These are phyloP conservation scores for Pseudocercospora musae DNA, from an alignment of 2,329 filamentous ascomycete genomes.

Conservation along the genomic window DNA sequence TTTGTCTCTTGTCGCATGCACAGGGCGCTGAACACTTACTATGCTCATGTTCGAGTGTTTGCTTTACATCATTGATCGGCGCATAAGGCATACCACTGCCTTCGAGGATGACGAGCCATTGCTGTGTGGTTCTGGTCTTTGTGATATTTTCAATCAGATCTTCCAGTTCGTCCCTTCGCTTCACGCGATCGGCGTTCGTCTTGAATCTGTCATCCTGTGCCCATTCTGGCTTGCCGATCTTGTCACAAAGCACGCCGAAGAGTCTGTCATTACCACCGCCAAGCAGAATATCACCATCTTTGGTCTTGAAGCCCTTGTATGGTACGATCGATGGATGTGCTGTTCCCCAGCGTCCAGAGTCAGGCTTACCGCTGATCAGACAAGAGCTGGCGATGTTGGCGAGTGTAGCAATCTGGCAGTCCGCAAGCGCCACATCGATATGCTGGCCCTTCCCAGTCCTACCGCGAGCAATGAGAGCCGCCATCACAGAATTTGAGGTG, in stretches of 20 bases:
- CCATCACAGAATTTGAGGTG: conserved; percentile 93
- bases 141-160: conserved; percentile 73
- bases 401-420: conserved; percentile 91
- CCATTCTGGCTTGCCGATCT: conserved; percentile 58
- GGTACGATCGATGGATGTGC: conserved; percentile 98
- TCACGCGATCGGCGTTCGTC: conserved; percentile 58
- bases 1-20: not conserved
- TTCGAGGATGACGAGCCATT: conserved; percentile 85
- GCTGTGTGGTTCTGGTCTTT: conserved; percentile 70
- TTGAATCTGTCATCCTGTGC: conserved; percentile 54
- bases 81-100: conserved; percentile 93
- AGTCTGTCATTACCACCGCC: conserved; percentile 63
- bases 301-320: conserved; percentile 74
- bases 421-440: conserved; percentile 85
- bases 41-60: conserved; percentile 78
- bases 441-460: conserved; percentile 81
- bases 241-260: conserved; percentile 58
- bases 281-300: conserved; percentile 61
- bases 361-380: conserved; percentile 80
- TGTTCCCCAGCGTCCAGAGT: conserved; percentile 90
- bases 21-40: conserved; percentile 47
- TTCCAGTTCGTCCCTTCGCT: conserved; percentile 75
- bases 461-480: conserved; percentile 73
- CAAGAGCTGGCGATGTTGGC: conserved; percentile 94
- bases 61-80: conserved; percentile 88